These are phyloP conservation scores for Fusarium camptoceras DNA, from an alignment of 2,329 filamentous ascomycete species.

Conservation along the genomic window DNA sequence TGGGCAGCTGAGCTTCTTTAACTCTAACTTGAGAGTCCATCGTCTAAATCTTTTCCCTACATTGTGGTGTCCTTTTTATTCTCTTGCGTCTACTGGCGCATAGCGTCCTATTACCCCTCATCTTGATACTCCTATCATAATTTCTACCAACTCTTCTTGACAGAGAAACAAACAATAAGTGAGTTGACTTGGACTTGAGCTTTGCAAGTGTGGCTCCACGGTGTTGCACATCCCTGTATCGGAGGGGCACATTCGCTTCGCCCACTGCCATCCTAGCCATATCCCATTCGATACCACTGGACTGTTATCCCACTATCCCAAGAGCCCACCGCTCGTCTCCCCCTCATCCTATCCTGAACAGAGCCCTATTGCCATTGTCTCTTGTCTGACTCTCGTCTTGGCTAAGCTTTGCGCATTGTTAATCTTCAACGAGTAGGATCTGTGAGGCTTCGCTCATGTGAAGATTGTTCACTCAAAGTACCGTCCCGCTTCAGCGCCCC, in stretches of 20 bases:
- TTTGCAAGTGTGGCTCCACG: slow-evolving; percentile 44
- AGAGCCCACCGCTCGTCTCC: slow-evolving; percentile 44
- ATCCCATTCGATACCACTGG: slow-evolving; percentile 25
- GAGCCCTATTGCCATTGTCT: slow-evolving; percentile 26
- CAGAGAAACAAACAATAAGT: slow-evolving; percentile 20
- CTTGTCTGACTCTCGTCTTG: slow-evolving; percentile 14
- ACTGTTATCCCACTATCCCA: slow-evolving; percentile 30
- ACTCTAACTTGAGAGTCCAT: slow-evolving; percentile 21
- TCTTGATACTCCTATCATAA: not conserved
- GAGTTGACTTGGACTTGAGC: slow-evolving; percentile 32
- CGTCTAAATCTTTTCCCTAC: not conserved
- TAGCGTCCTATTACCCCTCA: not conserved
- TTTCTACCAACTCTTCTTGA: not conserved
- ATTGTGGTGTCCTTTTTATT: not conserved
- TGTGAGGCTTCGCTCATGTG: slow-evolving; percentile 45
- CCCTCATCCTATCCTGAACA: slow-evolving; percentile 17
- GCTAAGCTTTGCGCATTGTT: slow-evolving; percentile 39
- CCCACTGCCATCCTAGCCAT: slow-evolving; percentile 37
- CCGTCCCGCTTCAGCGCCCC: slow-evolving; percentile 31
- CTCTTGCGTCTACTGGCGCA: slow-evolving; percentile 1
- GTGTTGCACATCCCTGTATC: slow-evolving; percentile 44
- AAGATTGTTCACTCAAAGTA: slow-evolving; percentile 36
- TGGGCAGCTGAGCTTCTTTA: slow-evolving; percentile 37
- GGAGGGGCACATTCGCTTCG: slow-evolving; percentile 48
- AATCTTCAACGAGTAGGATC: slow-evolving; percentile 40